Conservation (phyloP, 257 asterid species). For the Gynochthodes officinalis region DNA sequence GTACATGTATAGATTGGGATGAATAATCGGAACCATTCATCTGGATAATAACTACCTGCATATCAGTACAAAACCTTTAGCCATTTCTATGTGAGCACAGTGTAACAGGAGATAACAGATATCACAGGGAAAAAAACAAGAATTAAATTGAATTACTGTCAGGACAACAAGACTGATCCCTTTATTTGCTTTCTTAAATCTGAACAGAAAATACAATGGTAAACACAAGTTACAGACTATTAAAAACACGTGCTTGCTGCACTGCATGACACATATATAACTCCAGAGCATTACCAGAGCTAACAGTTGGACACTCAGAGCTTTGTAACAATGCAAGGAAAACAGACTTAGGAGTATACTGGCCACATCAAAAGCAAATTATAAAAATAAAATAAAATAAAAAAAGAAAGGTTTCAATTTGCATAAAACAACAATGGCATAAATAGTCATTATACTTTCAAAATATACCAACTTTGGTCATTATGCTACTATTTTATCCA, state of each 20-base stretch:
- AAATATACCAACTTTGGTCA: too few relatives aligned
- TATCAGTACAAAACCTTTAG: slow-evolving; percentile 4
- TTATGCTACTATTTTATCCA: too few relatives aligned
- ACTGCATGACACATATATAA: neutral
- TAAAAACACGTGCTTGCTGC: neutral
- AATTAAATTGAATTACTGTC: neutral
- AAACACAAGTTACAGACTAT: neutral
- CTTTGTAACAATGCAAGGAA: neutral
- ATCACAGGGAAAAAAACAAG: neutral
- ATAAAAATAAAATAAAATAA: neutral
- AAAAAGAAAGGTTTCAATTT: neutral
- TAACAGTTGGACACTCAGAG: neutral
- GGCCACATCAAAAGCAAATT: neutral
- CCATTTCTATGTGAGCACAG: neutral
- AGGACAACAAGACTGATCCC: neutral
- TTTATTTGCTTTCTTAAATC: neutral
- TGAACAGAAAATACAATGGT: neutral
- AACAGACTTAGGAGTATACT: too few relatives aligned
- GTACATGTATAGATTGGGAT: slow-evolving; percentile 64
- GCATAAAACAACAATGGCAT: too few relatives aligned
- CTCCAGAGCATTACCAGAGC: neutral
- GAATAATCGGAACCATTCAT: slow-evolving; percentile 67
- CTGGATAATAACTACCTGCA: slow-evolving; percentile 77
- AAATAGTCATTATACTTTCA: too few relatives aligned
- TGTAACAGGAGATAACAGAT: neutral